A percentile compares a stretch with the other conserved stretches of the same genome.
phyloP scores from a whole-genome alignment of 148 eudicot species.

The Dysphania ambrosioides region DNA sequence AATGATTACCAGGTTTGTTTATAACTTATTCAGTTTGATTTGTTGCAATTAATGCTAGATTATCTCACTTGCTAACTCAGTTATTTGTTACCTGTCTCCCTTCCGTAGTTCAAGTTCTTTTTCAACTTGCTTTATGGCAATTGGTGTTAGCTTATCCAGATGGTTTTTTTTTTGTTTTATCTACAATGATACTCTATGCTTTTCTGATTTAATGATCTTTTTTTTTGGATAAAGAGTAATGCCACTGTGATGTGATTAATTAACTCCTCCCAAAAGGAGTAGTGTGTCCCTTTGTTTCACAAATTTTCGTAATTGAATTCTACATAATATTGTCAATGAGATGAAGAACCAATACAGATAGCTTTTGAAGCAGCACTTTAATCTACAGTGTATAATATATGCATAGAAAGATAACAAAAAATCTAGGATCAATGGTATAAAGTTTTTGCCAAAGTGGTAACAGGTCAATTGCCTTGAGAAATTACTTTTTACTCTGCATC shows the following conservation, averaged over 20 bases:
- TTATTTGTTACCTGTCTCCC: neutral
- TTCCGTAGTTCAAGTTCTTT: neutral
- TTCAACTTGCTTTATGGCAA: neutral
- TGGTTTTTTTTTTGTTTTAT: neutral
- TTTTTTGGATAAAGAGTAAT: neutral
- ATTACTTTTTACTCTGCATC: neutral
- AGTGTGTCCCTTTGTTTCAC: neutral
- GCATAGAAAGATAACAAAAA: neutral
- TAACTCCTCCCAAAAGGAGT: neutral
- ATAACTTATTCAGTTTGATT: neutral
- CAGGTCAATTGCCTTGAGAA: neutral
- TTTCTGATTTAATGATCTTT: neutral
- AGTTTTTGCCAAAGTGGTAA: neutral
- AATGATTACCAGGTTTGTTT: constrained; percentile 85
- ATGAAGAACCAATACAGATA: neutral
- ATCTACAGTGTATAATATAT: too few species aligned
- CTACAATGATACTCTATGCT: neutral
- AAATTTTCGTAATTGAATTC: too few species aligned
- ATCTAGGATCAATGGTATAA: neutral
- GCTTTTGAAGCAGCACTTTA: neutral
- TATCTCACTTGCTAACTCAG: neutral
- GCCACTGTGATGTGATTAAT: neutral
- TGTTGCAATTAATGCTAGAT: constrained; percentile 4
- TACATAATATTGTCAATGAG: neutral
- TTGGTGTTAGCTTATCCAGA: neutral